Conservation (phyloP, 169 alveolate species). For the Nephromyces sp. region DNA sequence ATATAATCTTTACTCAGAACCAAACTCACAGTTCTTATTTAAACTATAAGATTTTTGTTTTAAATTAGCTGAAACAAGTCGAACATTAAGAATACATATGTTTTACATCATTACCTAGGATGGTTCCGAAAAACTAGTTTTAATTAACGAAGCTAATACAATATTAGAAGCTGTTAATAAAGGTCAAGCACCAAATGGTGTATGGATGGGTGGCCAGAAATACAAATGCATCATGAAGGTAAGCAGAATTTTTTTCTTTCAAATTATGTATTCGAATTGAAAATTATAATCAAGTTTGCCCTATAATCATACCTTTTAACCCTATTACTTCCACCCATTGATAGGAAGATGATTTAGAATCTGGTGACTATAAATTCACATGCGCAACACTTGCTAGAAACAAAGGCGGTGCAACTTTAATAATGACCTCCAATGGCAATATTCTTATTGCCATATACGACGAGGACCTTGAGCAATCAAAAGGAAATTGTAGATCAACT, state of each 20-base stretch:
- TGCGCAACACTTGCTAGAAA: constrained; percentile 6
- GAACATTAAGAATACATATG: no score
- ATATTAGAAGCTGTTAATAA: constrained; percentile 36
- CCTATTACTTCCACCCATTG: no score
- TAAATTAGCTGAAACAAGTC: no score
- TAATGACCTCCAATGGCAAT: constrained; percentile 37
- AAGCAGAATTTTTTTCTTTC: constrained; percentile 7
- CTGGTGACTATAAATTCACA: constrained; percentile 10
- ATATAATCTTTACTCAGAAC: no score
- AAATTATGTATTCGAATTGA: no score
- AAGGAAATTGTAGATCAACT: constrained; percentile 38
- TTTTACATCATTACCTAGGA: no score
- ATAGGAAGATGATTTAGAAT: constrained; percentile 15
- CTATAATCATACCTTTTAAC: no score
- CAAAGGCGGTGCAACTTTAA: constrained; percentile 44
- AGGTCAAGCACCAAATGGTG: constrained; percentile 48
- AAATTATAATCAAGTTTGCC: no score
- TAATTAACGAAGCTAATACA: constrained; percentile 37
- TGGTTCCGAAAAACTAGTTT: constrained; percentile 12
- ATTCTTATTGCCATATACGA: constrained; percentile 45
- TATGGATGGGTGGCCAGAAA: constrained; percentile 46
- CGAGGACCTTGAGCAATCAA: constrained; percentile 38
- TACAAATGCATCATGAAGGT: constrained; percentile 32
- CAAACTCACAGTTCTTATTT: no score
- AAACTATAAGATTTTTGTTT: no score